Percentiles rank a stretch among this genome's conserved stretches.
Evolutionary conservation across 2,329 filamentous ascomycete species (phyloP).

Genomic region (Cadophora sp.): DNA sequence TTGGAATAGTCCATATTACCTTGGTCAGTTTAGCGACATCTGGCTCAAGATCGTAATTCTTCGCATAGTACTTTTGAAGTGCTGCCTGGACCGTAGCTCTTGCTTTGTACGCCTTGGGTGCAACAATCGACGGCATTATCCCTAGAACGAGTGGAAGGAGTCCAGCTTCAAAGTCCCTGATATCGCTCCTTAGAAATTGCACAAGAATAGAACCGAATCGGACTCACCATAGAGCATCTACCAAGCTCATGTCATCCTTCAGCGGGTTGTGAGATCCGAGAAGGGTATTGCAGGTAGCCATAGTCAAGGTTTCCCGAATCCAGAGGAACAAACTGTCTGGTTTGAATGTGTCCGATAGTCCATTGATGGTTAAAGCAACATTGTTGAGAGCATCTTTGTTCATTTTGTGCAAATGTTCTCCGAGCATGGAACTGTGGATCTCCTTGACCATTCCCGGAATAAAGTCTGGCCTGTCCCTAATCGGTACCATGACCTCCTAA

Average conservation of each 20-base stretch:
- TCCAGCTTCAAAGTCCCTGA: conserved; percentile 42
- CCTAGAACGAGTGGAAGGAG: conserved; percentile 41
- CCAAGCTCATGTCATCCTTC: conserved; percentile 44
- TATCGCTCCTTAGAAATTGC: conserved; percentile 1
- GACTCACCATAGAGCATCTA: conserved; percentile 49
- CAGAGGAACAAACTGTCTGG: conserved; percentile 50
- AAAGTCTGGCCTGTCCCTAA: conserved; percentile 41
- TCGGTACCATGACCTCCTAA: conserved; percentile 41
- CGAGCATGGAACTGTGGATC: conserved; percentile 46
- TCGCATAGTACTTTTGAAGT: conserved; percentile 44
- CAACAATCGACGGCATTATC: conserved; percentile 43
- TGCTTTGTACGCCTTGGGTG: conserved; percentile 43
- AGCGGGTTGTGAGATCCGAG: conserved; percentile 54
- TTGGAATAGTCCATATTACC: neutral
- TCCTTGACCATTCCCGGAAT: conserved; percentile 43
- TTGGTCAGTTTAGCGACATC: conserved; percentile 37
- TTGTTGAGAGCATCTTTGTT: conserved; percentile 47
- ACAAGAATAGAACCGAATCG: neutral
- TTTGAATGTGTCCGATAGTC: conserved; percentile 37
- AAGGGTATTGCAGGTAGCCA: conserved; percentile 50
- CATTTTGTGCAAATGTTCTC: conserved; percentile 47
- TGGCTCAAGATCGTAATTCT: conserved; percentile 42
- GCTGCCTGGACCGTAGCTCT: conserved; percentile 49
- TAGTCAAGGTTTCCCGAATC: conserved; percentile 48
- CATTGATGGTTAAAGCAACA: conserved; percentile 44